Evolutionary conservation across 148 eudicot species (phyloP).

Genomic region (Camellia sinensis): DNA sequence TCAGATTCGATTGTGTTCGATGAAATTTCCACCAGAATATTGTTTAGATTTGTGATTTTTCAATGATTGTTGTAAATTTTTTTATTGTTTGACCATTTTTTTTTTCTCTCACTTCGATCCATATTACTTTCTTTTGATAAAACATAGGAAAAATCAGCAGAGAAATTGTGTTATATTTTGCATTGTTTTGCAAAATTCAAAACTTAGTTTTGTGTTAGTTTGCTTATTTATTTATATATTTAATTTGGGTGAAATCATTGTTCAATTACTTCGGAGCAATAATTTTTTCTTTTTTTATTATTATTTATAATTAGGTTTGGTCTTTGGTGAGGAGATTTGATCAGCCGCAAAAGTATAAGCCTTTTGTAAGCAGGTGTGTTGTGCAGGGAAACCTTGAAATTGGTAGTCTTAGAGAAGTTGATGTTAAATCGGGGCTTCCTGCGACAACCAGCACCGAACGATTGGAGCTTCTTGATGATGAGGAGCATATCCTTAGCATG

Average conservation of each 20-base stretch:
- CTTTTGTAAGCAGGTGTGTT: conserved; percentile 56
- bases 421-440: conserved; percentile 74
- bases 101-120: background rate
- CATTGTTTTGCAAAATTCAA: background rate
- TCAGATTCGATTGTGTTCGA: background rate
- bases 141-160: background rate
- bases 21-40: background rate
- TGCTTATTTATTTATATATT: background rate
- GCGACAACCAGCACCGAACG: conserved; percentile 72
- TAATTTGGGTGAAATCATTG: background rate
- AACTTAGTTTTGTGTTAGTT: background rate
- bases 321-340: conserved; percentile 69
- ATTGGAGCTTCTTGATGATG: conserved; percentile 62
- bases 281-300: background rate
- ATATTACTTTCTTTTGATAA: background rate
- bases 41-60: conserved; percentile 8
- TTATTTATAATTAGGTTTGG: conserved; percentile 43
- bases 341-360: conserved; percentile 70
- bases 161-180: background rate
- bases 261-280: background rate
- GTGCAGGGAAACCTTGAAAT: conserved; percentile 55
- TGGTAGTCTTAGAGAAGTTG: conserved; percentile 71
- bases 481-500: conserved; percentile 62
- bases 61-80: background rate
- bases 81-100: conserved; percentile 4